phyloP scores from a whole-genome alignment of 345 rosid species.

The Acer campestre region DNA sequence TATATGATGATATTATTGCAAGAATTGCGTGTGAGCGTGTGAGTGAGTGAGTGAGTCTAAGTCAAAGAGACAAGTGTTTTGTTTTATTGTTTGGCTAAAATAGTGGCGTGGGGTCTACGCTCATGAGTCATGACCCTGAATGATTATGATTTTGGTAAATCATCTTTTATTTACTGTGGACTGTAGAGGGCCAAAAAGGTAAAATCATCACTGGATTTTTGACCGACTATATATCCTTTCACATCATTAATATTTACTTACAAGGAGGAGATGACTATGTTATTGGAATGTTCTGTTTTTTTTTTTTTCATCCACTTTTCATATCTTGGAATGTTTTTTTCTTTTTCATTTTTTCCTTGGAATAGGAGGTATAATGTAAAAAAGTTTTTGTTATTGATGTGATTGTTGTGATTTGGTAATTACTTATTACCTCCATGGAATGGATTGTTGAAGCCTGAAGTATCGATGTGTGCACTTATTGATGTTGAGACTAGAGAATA shows the following conservation, averaged over 20 bases:
- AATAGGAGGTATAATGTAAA: too few relatives aligned
- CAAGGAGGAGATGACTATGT: too few relatives aligned
- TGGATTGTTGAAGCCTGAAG: too few relatives aligned
- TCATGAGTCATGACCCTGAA: constrained; percentile 12
- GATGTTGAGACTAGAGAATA: too few relatives aligned
- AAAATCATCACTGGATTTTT: background rate
- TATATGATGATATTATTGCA: constrained; percentile 5
- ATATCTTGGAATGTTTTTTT: too few relatives aligned
- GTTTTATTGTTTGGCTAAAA: constrained; percentile 36
- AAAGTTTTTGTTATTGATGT: too few relatives aligned
- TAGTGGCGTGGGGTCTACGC: constrained; percentile 15
- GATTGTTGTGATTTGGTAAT: too few relatives aligned
- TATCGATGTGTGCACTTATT: too few relatives aligned
- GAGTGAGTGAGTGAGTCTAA: constrained; percentile 25
- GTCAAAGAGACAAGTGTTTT: constrained; percentile 40
- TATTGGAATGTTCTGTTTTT: background rate
- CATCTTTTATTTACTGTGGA: background rate
- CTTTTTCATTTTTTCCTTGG: too few relatives aligned
- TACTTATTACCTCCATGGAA: too few relatives aligned
- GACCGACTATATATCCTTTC: background rate
- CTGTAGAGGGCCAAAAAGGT: background rate
- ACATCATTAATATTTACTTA: background rate
- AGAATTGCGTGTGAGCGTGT: constrained; percentile 8
- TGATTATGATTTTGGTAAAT: constrained; percentile 18
- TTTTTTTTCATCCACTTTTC: too few relatives aligned